These are phyloP conservation scores for Marasmius fiardii DNA, from an alignment of 1,284 basidiomycete genomes.

Conservation along the genomic window DNA sequence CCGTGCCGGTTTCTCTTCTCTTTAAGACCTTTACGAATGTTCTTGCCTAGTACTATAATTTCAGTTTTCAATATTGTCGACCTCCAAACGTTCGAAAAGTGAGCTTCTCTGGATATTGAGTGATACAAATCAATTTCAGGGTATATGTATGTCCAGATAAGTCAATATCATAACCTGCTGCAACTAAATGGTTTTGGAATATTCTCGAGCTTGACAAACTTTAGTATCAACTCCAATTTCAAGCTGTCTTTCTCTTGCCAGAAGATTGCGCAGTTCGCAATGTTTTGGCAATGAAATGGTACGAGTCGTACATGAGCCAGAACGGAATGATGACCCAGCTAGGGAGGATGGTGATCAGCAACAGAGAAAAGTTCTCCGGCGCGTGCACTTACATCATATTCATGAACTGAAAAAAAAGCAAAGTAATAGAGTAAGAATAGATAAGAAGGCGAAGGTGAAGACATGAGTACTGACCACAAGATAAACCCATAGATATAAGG, in stretches of 20 bases:
- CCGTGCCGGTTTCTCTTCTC: too few relatives aligned
- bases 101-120: too few relatives aligned
- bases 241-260: slow-evolving; percentile 37
- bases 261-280: slow-evolving; percentile 44
- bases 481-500: slow-evolving; percentile 55
- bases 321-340: slow-evolving; percentile 80
- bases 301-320: slow-evolving; percentile 75
- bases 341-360: slow-evolving; percentile 16
- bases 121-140: too few relatives aligned
- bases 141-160: too few relatives aligned
- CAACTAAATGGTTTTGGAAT: too few relatives aligned
- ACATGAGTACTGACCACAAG: slow-evolving; percentile 36
- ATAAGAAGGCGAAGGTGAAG: not conserved
- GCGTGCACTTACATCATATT: slow-evolving; percentile 60
- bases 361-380: slow-evolving; percentile 1
- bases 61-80: too few relatives aligned
- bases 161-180: not conserved
- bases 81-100: too few relatives aligned
- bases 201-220: not conserved
- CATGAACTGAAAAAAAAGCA: slow-evolving; percentile 56
- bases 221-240: not conserved
- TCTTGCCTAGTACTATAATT: too few relatives aligned
- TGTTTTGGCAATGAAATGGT: slow-evolving; percentile 58
- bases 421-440: slow-evolving; percentile 7
- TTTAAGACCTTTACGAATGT: too few relatives aligned